Evolutionary conservation across 2,329 filamentous ascomycete species (phyloP).

Genomic region (Curvularia eragrostidis): DNA sequence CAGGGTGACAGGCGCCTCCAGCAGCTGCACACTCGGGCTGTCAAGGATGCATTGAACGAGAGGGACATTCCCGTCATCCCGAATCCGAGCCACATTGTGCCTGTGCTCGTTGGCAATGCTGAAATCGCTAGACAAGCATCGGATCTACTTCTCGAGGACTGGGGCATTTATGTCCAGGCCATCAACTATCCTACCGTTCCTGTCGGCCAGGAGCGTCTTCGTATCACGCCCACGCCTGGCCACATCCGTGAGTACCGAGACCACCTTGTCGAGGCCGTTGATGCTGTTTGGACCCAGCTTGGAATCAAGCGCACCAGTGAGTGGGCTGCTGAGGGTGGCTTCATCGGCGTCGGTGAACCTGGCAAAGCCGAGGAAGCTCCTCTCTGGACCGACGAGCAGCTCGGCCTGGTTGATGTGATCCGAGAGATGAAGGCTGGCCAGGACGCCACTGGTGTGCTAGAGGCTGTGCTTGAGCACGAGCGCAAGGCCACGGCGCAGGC

Average conservation of each 20-base stretch:
- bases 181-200: constrained; percentile 99
- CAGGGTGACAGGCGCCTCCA: constrained; percentile 88
- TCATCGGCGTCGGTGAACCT: constrained; percentile 88
- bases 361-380: constrained; percentile 66
- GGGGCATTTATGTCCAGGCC: constrained; percentile 95
- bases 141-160: constrained; percentile 86
- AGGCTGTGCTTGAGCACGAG: constrained; percentile 57
- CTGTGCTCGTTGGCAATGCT: constrained; percentile 91
- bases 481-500: constrained; percentile 52
- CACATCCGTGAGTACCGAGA: constrained; percentile 86
- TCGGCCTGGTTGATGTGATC: constrained; percentile 68
- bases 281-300: constrained; percentile 86
- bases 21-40: constrained; percentile 93
- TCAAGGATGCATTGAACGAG: constrained; percentile 81
- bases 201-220: constrained; percentile 94
- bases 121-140: constrained; percentile 91
- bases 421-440: constrained; percentile 61
- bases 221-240: constrained; percentile 94
- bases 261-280: constrained; percentile 81
- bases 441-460: constrained; percentile 55
- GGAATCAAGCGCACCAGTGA: constrained; percentile 91
- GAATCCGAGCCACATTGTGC: constrained; percentile 96
- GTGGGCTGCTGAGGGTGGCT: constrained; percentile 90
- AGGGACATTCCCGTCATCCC: constrained; percentile 95
- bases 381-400: constrained; percentile 92